Conservation (phyloP, 1,284 basidiomycete species). For the Naganishia cerealis region DNA sequence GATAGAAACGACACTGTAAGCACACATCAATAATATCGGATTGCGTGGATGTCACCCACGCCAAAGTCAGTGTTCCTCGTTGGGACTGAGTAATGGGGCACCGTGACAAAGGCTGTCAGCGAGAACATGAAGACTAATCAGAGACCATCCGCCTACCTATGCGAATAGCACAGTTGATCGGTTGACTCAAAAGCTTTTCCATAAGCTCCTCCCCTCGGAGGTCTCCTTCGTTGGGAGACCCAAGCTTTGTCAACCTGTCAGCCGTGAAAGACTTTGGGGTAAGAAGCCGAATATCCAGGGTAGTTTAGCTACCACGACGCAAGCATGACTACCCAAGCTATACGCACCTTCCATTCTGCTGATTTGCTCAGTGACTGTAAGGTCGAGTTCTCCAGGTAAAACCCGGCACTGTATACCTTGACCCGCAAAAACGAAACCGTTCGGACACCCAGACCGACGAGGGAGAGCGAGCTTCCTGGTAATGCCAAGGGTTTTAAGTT, state of each 20-base stretch:
- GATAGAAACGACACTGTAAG: not conserved
- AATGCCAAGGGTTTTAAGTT: conserved; percentile 38
- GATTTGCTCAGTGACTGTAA: conserved; percentile 37
- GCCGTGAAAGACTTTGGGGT: conserved; percentile 9
- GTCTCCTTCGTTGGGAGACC: conserved; percentile 31
- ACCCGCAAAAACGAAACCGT: conserved; percentile 59
- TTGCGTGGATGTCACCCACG: conserved; percentile 34
- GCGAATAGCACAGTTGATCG: conserved; percentile 48
- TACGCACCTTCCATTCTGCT: conserved; percentile 44
- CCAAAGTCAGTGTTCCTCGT: conserved; percentile 58
- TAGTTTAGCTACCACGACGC: not conserved
- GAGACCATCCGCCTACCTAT: conserved; percentile 46
- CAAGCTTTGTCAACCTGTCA: conserved; percentile 39
- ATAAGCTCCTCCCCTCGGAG: conserved; percentile 47
- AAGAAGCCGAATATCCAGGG: not conserved
- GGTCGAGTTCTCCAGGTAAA: conserved; percentile 55
- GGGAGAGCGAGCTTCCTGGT: conserved; percentile 42
- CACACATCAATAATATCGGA: not conserved
- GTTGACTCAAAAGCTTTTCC: conserved; percentile 42
- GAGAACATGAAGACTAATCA: conserved; percentile 34
- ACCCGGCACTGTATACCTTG: conserved; percentile 58
- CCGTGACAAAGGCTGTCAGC: not conserved
- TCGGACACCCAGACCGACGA: conserved; percentile 59
- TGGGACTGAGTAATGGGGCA: conserved; percentile 50
- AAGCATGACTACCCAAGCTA: not conserved